Evolutionary conservation across 139 green algal species (phyloP), one percentile per base, ranked within the genome.

Genomic region (Tetratostichococcus sp.): DNA sequence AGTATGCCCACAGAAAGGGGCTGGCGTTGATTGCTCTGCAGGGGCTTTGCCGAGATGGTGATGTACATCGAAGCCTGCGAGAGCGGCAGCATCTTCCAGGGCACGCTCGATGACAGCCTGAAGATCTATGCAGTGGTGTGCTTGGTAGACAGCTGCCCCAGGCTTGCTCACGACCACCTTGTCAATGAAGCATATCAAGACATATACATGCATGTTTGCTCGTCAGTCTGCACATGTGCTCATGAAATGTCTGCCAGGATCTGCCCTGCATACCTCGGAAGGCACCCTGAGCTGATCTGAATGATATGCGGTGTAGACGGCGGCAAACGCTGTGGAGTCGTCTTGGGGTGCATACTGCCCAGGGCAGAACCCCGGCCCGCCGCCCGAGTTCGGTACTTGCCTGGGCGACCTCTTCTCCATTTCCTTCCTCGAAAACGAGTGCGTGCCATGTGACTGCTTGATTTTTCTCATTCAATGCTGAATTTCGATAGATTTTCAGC

Each of bases 351-450:
- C 50, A 26, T 62, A 62, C 50, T 62, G 50, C 67, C 70, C 57
- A 70, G 66, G 77, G 39, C 71, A 67, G 73, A 26, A 35, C 69
- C 80, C 75, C 34, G 69, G 75, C 35, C 35, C 82, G 32, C 80
- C 88, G 66, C 16, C 70, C 4, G 80, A 89, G 82, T 91, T 93
- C 67, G 85, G 76, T 71, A 97, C 93, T 26, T 99, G 95, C 83
- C 87, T 99, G 58, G 95, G 95, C 11, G 95, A 99, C 80, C 88
- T 99, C 17, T 99, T 93, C 87, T 89, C 74, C 30, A 91, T 98
- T 34, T 82, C 91, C 4, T 99, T 91, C 91, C 91, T 99, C 87
- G 95, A 98, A 83, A 88, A 99, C 77, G 80, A 79, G 77, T 82
- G 50, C 65, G n/a, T 1, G n/a, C 0, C 14, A 25, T 71, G n/a